Evolutionary conservation across 331 rosid genomes (phyloP).

Genomic region (Malus hybrid): DNA sequence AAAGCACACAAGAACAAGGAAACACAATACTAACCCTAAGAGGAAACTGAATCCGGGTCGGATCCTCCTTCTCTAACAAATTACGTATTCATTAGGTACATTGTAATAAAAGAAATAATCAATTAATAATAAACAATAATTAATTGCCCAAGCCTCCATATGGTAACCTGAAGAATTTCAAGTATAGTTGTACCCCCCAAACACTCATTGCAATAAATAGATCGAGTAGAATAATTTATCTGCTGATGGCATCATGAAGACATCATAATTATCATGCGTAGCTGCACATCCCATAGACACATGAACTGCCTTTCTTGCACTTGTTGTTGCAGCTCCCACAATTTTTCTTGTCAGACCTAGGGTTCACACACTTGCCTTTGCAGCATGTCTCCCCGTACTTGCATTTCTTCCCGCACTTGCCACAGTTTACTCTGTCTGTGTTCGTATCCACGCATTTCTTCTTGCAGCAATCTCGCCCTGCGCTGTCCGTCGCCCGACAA

Average conservation of each 20-base stretch:
- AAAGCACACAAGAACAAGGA: too few species aligned
- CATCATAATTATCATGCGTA: constrained; percentile 21
- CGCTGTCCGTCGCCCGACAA: constrained; percentile 37
- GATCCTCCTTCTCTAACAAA: too few species aligned
- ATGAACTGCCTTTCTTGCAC: constrained; percentile 33
- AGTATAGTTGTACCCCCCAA: neutral
- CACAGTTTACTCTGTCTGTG: constrained; percentile 47
- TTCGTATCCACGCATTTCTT: constrained; percentile 47
- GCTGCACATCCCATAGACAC: constrained; percentile 58
- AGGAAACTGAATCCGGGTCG: too few species aligned
- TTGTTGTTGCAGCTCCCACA: constrained; percentile 52
- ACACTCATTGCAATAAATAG: neutral
- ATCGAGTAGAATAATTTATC: neutral
- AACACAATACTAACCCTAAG: too few species aligned
- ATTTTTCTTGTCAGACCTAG: constrained; percentile 29
- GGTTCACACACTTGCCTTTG: constrained; percentile 47
- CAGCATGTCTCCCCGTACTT: constrained; percentile 10
- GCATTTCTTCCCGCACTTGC: constrained; percentile 54
- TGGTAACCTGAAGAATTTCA: neutral
- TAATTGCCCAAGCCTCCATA: neutral
- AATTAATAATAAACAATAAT: neutral
- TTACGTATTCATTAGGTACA: neutral
- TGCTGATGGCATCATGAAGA: neutral
- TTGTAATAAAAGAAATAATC: neutral
- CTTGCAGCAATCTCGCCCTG: constrained; percentile 43